Evolutionary conservation across 805 yeast genomes (phyloP).

Genomic region (Kregervanrija delftensis): DNA sequence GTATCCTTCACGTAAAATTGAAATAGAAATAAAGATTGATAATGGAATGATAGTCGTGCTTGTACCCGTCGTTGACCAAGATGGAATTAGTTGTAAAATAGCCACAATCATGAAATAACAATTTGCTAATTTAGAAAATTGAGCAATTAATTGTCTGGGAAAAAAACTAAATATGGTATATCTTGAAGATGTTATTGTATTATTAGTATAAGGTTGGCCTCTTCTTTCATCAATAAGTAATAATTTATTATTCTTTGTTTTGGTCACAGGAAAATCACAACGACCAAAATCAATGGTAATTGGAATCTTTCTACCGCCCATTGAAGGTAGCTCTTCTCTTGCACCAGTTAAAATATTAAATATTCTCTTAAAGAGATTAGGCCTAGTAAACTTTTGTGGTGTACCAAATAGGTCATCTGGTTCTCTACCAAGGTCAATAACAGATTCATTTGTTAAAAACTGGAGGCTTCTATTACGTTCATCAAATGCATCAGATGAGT

Average conservation of each 20-base stretch:
- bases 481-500: slow-evolving; percentile 1
- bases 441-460: slow-evolving; percentile 14
- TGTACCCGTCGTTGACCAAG: slow-evolving; percentile 96
- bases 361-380: background rate
- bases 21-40: slow-evolving; percentile 75
- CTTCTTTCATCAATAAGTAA: slow-evolving; percentile 65
- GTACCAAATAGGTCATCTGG: slow-evolving; percentile 25
- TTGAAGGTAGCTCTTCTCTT: slow-evolving; percentile 43
- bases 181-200: slow-evolving; percentile 78
- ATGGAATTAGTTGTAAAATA: slow-evolving; percentile 89
- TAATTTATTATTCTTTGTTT: slow-evolving; percentile 22
- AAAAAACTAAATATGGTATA: slow-evolving; percentile 75
- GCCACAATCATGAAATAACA: slow-evolving; percentile 86
- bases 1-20: slow-evolving; percentile 87
- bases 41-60: slow-evolving; percentile 91
- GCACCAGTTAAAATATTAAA: slow-evolving; percentile 34
- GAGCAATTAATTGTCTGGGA: slow-evolving; percentile 85
- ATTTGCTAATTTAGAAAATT: slow-evolving; percentile 89
- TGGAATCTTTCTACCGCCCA: slow-evolving; percentile 74
- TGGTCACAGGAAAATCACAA: slow-evolving; percentile 22
- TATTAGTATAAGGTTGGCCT: slow-evolving; percentile 51
- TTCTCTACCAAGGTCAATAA: slow-evolving; percentile 21
- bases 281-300: slow-evolving; percentile 38
- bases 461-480: no score
- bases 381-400: background rate